Conservation (phyloP, 495 filamentous ascomycete genomes). For the Usnea hakonensis region DNA sequence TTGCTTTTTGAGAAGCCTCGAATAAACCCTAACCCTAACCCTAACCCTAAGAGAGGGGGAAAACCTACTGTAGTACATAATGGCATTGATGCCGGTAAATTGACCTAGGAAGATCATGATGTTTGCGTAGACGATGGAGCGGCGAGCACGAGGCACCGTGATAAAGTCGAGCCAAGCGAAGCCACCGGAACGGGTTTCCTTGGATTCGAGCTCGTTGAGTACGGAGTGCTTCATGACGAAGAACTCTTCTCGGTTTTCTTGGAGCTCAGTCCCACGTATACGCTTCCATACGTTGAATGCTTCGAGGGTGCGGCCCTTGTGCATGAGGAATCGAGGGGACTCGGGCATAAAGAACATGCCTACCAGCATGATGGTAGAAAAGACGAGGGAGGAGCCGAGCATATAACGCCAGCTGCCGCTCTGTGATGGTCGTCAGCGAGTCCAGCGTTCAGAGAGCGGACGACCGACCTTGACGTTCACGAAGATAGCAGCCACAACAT, state of each 20-base stretch:
- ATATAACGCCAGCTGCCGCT: conserved; percentile 57
- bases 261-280: conserved; percentile 45
- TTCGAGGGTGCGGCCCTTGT: conserved; percentile 41
- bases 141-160: conserved; percentile 49
- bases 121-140: conserved; percentile 54
- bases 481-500: conserved; percentile 55
- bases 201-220: conserved; percentile 37
- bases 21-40: too few species aligned
- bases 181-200: conserved; percentile 30
- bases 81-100: conserved; percentile 53
- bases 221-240: conserved; percentile 53
- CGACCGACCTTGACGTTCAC: conserved; percentile 34
- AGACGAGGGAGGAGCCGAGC: conserved; percentile 55
- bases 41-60: too few species aligned
- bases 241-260: conserved; percentile 51
- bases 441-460: background rate
- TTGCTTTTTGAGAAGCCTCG: too few species aligned
- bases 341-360: conserved; percentile 56
- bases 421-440: background rate
- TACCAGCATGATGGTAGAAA: conserved; percentile 51
- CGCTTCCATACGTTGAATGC: conserved; percentile 54
- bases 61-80: conserved; percentile 64
- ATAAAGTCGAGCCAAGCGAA: conserved; percentile 57
- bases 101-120: conserved; percentile 57
- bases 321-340: conserved; percentile 50